phyloP scores from a whole-genome alignment of 1,139 yeast genomes.

The Pichia sp. region DNA sequence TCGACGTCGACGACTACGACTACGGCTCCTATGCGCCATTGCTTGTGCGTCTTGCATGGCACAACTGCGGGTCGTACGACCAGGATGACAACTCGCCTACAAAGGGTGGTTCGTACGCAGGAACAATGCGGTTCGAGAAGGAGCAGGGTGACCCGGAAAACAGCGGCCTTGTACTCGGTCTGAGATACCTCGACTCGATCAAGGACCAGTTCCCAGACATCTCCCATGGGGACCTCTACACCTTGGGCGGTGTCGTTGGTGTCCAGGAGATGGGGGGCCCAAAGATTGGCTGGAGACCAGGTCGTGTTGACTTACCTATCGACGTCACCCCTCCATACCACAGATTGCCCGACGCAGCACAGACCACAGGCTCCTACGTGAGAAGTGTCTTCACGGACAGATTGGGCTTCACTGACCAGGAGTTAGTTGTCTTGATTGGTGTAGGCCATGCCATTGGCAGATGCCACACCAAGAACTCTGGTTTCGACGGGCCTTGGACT shows the following conservation, averaged over 20 bases:
- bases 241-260: slow-evolving; percentile 81
- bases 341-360: slow-evolving; percentile 75
- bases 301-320: slow-evolving; percentile 55
- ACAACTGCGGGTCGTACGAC: slow-evolving; percentile 64
- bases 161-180: slow-evolving; percentile 64
- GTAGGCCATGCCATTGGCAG: slow-evolving; percentile 77
- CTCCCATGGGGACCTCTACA: slow-evolving; percentile 83
- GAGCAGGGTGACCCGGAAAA: slow-evolving; percentile 72
- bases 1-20: slow-evolving; percentile 71
- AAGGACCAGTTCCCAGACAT: slow-evolving; percentile 65
- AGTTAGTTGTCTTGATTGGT: slow-evolving; percentile 81
- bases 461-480: slow-evolving; percentile 64
- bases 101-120: slow-evolving; percentile 78
- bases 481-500: slow-evolving; percentile 95
- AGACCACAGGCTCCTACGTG: slow-evolving; percentile 61
- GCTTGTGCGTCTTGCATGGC: slow-evolving; percentile 65
- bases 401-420: slow-evolving; percentile 76
- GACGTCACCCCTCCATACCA: slow-evolving; percentile 59
- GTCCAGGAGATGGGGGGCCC: slow-evolving; percentile 89
- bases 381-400: slow-evolving; percentile 58
- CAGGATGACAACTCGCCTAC: slow-evolving; percentile 41
- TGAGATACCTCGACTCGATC: slow-evolving; percentile 61
- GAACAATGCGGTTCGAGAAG: slow-evolving; percentile 70
- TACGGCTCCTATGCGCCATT: slow-evolving; percentile 68
- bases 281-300: slow-evolving; percentile 81